phyloP scores from a whole-genome alignment of 1,284 basidiomycete species.

The Sanghuangporus weigelae region DNA sequence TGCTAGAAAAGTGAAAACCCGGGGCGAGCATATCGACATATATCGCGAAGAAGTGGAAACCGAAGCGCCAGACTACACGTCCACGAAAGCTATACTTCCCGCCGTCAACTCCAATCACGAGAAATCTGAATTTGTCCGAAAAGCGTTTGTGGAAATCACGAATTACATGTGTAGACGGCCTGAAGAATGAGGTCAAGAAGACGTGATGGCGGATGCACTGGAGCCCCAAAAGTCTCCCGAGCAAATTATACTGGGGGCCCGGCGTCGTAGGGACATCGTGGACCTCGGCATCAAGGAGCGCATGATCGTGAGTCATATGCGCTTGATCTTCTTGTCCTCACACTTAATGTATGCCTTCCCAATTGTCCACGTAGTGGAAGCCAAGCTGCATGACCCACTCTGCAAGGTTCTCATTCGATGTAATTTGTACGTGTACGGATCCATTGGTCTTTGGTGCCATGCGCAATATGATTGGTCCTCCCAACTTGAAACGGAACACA shows the following conservation, averaged over 20 bases:
- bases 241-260: constrained; percentile 38
- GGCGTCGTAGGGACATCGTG: constrained; percentile 41
- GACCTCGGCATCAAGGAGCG: constrained; percentile 51
- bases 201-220: background rate
- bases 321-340: constrained; percentile 1
- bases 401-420: constrained; percentile 50
- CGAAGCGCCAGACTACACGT: constrained; percentile 23
- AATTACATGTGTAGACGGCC: constrained; percentile 38
- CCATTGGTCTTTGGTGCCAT: constrained; percentile 45
- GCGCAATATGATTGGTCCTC: constrained; percentile 39
- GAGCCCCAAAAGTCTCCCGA: constrained; percentile 34
- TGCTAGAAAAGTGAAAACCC: constrained; percentile 36
- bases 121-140: constrained; percentile 24
- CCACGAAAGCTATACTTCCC: constrained; percentile 32
- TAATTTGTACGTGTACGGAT: constrained; percentile 47
- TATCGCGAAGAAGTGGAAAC: constrained; percentile 29
- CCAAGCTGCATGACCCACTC: constrained; percentile 44
- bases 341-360: background rate
- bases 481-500: constrained; percentile 51
- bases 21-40: constrained; percentile 22
- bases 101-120: constrained; percentile 33
- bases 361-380: constrained; percentile 37
- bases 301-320: constrained; percentile 36
- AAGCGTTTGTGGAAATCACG: constrained; percentile 34
- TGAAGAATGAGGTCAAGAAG: constrained; percentile 33